Evolutionary conservation across 2,329 filamentous ascomycete species (phyloP), one percentile per base, ranked within the genome.

Genomic region (Cladosporium sp.): DNA sequence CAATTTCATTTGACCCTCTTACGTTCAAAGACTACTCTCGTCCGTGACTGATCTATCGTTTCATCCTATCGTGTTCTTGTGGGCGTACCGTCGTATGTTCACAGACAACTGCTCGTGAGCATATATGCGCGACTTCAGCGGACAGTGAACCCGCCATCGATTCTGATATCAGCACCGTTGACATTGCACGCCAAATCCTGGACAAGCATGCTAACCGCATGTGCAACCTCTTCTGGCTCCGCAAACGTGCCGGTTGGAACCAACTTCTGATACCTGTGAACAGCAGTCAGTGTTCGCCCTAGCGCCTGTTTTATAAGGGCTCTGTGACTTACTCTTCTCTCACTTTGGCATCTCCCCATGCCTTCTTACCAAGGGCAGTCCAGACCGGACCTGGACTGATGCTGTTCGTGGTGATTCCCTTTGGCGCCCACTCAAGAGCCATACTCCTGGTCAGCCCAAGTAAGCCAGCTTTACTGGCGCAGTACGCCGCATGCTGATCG

Each of bases 181-280:
- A 76, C 69, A 71, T 78, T 80, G 60, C 73, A 64, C 14, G 73
- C 71, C 59, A 74, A 74, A 66, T 78, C 78, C 67, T 72, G 73
- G 12, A 74, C 75, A 51, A 80, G 62, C 64, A 75, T 77, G 0
- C 74, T 72, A 72, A 95, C 91, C 85, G 87, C 68, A 90, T 94
- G 76, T 81, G 94, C 74, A 87, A 91, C 76, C 81, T 93, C 76
- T 54, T 78, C 72, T 14, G 74, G 74, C 63, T 74, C 72, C 12
- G 73, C 73, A 61, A 76, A 75, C 12, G 66, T 68, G 14, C 74
- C 73, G 11, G 73, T 74, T 8, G 74, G 74, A 6, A 76, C 69
- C 44, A 67, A 58, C 14, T 61, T 67, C 36, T 72, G 68, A 59
- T 74, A 74, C 21, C 66, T 67, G 15, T 14, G 18, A 5, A 38